Conservation (phyloP, 2,329 filamentous ascomycete genomes). For the Volutella citrinella region DNA sequence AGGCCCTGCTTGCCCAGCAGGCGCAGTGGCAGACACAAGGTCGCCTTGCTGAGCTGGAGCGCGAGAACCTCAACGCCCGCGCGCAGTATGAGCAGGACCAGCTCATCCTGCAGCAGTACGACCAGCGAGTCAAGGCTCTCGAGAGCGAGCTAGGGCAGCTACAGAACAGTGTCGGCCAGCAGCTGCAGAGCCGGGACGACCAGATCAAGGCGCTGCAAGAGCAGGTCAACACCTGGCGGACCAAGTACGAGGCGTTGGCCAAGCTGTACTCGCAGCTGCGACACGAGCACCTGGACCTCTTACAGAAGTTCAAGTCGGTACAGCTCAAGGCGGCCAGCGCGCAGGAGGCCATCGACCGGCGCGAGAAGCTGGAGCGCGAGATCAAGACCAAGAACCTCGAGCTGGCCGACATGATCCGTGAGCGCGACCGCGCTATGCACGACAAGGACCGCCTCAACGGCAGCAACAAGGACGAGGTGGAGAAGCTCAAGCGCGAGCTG, state of each 20-base stretch:
- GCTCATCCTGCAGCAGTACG: constrained; percentile 94
- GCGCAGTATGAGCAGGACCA: constrained; percentile 98
- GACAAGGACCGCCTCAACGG: constrained; percentile 87
- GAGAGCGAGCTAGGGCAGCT: constrained; percentile 84
- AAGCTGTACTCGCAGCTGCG: constrained; percentile 97
- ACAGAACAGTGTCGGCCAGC: constrained; percentile 78
- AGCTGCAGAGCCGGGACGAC: constrained; percentile 86
- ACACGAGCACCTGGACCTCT: constrained; percentile 88
- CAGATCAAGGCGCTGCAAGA: constrained; percentile 91
- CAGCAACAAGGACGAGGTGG: constrained; percentile 85
- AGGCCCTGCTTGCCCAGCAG: constrained; percentile 84
- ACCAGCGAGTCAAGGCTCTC: constrained; percentile 87
- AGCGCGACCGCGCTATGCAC: constrained; percentile 88
- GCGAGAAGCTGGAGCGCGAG: constrained; percentile 94
- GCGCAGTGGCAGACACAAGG: constrained; percentile 93
- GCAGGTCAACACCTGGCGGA: constrained; percentile 95
- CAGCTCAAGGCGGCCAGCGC: constrained; percentile 96
- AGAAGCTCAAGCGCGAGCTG: constrained; percentile 91
- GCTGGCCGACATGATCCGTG: constrained; percentile 95
- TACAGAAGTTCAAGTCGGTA: constrained; percentile 94
- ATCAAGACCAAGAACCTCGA: constrained; percentile 99
- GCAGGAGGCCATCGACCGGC: constrained; percentile 90
- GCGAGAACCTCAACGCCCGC: constrained; percentile 89
- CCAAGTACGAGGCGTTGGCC: constrained; percentile 93
- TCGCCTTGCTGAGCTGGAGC: constrained; percentile 90